Conservation (phyloP, 768 basidiomycete genomes). For the Leccinum ochraceum region DNA sequence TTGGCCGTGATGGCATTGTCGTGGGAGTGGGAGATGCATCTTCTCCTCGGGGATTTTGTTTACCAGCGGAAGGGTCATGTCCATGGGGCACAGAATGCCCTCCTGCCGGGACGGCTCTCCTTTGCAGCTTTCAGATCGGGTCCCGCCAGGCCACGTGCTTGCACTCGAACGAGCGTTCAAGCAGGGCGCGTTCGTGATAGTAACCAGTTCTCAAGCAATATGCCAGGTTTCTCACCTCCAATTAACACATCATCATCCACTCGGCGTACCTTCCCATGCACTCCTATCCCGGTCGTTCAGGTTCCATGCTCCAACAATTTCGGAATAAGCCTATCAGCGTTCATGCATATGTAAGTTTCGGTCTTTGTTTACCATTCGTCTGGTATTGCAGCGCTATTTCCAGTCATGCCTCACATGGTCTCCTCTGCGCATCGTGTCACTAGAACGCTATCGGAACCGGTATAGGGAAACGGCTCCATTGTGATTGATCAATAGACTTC, state of each 20-base stretch:
- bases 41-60: neutral
- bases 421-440: conserved; percentile 1
- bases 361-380: neutral
- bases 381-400: conserved; percentile 15
- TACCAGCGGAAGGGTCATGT: neutral
- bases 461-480: neutral
- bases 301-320: neutral
- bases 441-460: conserved; percentile 13
- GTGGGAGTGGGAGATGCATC: neutral
- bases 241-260: neutral
- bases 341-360: conserved; percentile 18
- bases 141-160: neutral
- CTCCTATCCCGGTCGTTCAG: neutral
- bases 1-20: neutral
- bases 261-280: conserved; percentile 14
- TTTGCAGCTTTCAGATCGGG: neutral
- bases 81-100: neutral
- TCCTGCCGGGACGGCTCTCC: neutral
- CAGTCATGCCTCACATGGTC: conserved; percentile 6
- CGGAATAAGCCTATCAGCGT: conserved; percentile 17
- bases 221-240: conserved; percentile 16
- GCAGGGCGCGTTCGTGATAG: neutral
- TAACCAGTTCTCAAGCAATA: conserved; percentile 15
- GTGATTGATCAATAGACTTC: neutral
- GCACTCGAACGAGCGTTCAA: neutral